A percentile compares a stretch with the other conserved stretches of the same genome.
phyloP scores from a whole-genome alignment of 441 rosid genomes.

The Dalechampia spathulata region DNA sequence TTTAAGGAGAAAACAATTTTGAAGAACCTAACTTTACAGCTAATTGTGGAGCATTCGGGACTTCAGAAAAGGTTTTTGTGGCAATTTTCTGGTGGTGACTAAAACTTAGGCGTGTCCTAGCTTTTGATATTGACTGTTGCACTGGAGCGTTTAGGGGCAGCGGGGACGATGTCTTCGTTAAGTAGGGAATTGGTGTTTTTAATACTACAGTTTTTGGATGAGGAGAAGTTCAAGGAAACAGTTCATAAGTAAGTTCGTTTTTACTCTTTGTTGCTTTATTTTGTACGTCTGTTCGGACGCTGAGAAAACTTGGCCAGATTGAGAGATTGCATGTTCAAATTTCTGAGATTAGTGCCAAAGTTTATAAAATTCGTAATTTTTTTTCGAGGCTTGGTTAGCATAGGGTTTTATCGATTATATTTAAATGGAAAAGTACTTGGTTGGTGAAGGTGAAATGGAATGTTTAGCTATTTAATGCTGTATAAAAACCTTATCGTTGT shows the following conservation, averaged over 20 bases:
- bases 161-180: slow-evolving; percentile 51
- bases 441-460: background rate
- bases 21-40: slow-evolving; percentile 6
- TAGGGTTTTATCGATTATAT: background rate
- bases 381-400: background rate
- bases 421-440: background rate
- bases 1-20: slow-evolving; percentile 7
- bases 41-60: slow-evolving; percentile 3
- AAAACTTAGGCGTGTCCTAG: slow-evolving; percentile 5
- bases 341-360: background rate
- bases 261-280: background rate
- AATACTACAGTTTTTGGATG: slow-evolving; percentile 59
- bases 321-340: background rate
- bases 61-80: slow-evolving; percentile 2
- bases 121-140: slow-evolving; percentile 22
- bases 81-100: slow-evolving; percentile 5
- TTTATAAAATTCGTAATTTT: background rate
- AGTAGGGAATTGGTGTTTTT: slow-evolving; percentile 58
- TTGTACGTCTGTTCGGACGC: slow-evolving; percentile 8
- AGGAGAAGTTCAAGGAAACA: slow-evolving; percentile 52
- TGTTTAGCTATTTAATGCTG: background rate
- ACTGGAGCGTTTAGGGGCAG: slow-evolving; percentile 46
- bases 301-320: slow-evolving; percentile 5
- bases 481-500: too few relatives aligned
- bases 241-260: slow-evolving; percentile 40